phyloP scores from a whole-genome alignment of 805 yeast species.

The Diddensiella transvaalensis region DNA sequence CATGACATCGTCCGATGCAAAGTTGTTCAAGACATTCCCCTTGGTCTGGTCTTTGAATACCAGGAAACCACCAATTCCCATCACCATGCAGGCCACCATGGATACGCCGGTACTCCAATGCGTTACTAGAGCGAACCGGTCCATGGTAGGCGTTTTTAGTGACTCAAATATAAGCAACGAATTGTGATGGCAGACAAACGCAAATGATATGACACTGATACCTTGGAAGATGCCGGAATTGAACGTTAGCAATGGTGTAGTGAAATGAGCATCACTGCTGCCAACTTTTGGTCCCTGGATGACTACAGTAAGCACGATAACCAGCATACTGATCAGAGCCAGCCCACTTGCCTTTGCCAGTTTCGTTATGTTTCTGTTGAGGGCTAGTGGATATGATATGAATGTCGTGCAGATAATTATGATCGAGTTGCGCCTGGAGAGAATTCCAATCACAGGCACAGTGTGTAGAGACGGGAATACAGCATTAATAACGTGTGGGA shows the following conservation, averaged over 20 bases:
- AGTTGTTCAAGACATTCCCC: conserved; percentile 86
- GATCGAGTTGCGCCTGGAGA: conserved; percentile 65
- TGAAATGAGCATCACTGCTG: conserved; percentile 36
- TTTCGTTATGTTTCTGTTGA: conserved; percentile 73
- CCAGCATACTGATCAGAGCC: conserved; percentile 79
- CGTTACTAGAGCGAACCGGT: conserved; percentile 69
- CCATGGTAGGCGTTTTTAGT: conserved; percentile 68
- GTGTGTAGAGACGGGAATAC: conserved; percentile 46
- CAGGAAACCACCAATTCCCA: conserved; percentile 77
- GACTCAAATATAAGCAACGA: conserved; percentile 88
- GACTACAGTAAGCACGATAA: conserved; percentile 71
- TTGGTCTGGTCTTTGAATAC: conserved; percentile 74
- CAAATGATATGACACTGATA: conserved; percentile 89
- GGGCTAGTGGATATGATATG: conserved; percentile 78
- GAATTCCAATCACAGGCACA: conserved; percentile 43
- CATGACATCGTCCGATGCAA: conserved; percentile 66
- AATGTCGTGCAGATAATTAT: conserved; percentile 66
- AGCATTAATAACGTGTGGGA: conserved; percentile 80
- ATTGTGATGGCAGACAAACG: conserved; percentile 93
- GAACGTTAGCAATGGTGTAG: conserved; percentile 42
- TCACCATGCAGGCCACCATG: conserved; percentile 67
- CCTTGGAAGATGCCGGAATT: conserved; percentile 78
- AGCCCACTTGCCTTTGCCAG: conserved; percentile 83
- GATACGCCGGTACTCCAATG: conserved; percentile 82
- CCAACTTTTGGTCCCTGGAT: conserved; percentile 66